Evolutionary conservation across 2,329 filamentous ascomycete genomes (phyloP), one percentile per base, ranked within the genome.

Genomic region (Ascochyta clinopodiicola): DNA sequence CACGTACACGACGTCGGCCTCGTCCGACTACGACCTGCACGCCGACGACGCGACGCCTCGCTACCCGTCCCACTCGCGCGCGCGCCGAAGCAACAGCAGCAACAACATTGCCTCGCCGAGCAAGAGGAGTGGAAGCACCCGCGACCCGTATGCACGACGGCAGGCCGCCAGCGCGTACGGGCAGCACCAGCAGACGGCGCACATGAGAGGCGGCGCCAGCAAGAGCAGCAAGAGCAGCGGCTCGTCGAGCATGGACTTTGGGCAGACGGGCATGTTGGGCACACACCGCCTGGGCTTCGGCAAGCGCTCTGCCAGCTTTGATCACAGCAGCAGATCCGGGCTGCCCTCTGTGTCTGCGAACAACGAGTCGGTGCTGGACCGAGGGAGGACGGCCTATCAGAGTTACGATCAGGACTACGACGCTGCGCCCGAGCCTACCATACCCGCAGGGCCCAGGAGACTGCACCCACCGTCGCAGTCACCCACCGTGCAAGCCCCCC

Each of bases 391-490:
- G 6, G 72, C 76, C n/a, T 77, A 78, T 34, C 73, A 75, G 44
- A 73, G 74, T 35, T 78, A 83, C 67, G 79, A 82, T 62, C 80
- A 83, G 64, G 85, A 89, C 66, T 87, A 88, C 76, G 90, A 95
- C 71, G 90, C 92, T 46, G 93, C 92, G 24, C 93, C 94, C 13
- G 94, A 89, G 34, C 94, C 94, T 5, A 93, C 87, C 25, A 83
- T 97, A 32, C 92, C 91, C 31, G 88, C 84, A 44, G 93, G 93
- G 5, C 91, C 93, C 52, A 86, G 92, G 59, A 79, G 83, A 62
- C 66, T 75, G 40, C 77, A 76, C 37, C 77, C 80, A 22, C 67
- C 76, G 51, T 71, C 57, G 7, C 77, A 79, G 51, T 76, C 81
- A 22, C 69, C 75, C 38, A 62, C 71, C 31, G 62, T 69, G 6